Evolutionary conservation across 805 yeast genomes (phyloP), one percentile per base, ranked within the genome.

Genomic region (Saturnispora gosingensis): DNA sequence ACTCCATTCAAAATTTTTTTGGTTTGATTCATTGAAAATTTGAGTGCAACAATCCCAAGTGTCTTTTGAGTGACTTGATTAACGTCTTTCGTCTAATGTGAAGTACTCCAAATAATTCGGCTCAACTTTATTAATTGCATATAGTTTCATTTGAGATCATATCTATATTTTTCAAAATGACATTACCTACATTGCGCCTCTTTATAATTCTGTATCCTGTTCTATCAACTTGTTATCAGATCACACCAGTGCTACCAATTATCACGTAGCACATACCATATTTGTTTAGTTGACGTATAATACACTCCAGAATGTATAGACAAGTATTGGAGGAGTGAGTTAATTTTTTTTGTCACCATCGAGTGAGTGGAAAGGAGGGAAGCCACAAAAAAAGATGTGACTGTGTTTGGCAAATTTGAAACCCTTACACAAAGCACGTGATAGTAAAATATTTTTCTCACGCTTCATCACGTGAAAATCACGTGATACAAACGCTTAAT

Each of bases 351-450:
- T 45, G 47, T 36, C 38, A 30, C 38, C 18, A 22, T 45, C 38
- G 39, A n/a, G 51, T 16, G 46, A 6, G 28, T 10, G 42, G 15
- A 11, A 25, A 25, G 16, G 42, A 38, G 25, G 25, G 25, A 38
- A 18, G 8, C 10, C 11, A 11, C n/a, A 18, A 24, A 40, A 40
- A 22, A 22, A 5, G n/a, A 24, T 3, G 44, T 38, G 42, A 38
- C 42, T 38, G 42, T 20, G 18, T 24, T 46, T 18, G 7, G 20
- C 32, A n/a, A 15, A n/a, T 7, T 48, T 9, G 0, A 30, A 50
- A 40, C 52, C 52, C 52, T 50, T n/a, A 4, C 3, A 7, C 28
- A 3, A 40, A 22, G 45, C 52, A 50, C 52, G 52, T 45, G 52
- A 39, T 13, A 2, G 2, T 16, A 15, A 36, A 36, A 16, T 3